Evolutionary conservation across 2,329 filamentous ascomycete species (phyloP).

Genomic region (Phaeosphaeria sp.): DNA sequence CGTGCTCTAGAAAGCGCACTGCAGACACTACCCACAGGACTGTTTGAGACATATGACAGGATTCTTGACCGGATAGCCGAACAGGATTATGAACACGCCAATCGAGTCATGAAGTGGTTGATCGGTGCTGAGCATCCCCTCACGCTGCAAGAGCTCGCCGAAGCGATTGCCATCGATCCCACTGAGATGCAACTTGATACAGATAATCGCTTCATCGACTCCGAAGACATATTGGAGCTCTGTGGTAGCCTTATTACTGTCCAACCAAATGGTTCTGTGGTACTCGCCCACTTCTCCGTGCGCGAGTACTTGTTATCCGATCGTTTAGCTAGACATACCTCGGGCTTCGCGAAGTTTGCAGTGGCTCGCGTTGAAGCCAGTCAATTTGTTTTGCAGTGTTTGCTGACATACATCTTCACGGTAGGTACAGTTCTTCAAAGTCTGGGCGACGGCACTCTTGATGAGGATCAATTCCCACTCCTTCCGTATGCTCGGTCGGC

Average conservation of each 20-base stretch:
- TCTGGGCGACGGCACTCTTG: too few relatives aligned
- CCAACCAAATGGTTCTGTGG: neutral
- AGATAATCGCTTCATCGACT: neutral
- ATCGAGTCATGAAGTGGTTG: neutral
- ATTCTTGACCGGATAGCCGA: neutral
- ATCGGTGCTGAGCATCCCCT: neutral
- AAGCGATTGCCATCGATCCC: neutral
- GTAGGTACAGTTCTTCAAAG: too few relatives aligned
- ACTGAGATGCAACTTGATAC: neutral
- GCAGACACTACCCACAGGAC: neutral
- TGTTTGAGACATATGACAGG: neutral
- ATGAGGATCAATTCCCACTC: too few relatives aligned
- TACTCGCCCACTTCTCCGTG: constrained; percentile 4
- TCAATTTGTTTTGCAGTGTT: too few relatives aligned
- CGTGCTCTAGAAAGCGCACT: neutral
- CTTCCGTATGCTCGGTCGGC: too few relatives aligned
- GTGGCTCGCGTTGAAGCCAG: neutral
- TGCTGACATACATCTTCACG: too few relatives aligned
- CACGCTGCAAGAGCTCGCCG: neutral
- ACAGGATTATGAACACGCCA: neutral
- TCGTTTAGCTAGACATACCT: neutral
- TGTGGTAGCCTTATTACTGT: neutral
- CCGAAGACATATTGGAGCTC: neutral
- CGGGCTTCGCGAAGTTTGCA: neutral
- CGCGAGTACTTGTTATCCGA: constrained; percentile 1